Evolutionary conservation across 805 yeast genomes (phyloP).

Genomic region (Saccharomycopsis schoenii): DNA sequence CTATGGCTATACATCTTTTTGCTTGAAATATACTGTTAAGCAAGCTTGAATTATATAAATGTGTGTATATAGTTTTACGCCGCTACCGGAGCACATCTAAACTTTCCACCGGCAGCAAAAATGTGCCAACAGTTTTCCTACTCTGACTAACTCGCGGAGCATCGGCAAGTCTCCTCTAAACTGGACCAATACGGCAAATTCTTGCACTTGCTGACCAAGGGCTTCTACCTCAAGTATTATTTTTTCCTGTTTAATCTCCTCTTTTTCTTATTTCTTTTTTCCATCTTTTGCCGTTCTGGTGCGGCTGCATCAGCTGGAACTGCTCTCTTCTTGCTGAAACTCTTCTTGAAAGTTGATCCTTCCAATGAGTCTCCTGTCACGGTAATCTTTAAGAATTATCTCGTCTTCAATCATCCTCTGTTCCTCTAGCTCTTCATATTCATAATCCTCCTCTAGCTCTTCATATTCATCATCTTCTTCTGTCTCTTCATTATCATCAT

Average conservation of each 20-base stretch:
- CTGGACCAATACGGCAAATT: too few species aligned
- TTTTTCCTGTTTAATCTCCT: too few species aligned
- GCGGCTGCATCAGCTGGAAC: not conserved
- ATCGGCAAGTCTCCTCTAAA: not conserved
- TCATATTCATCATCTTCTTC: not conserved
- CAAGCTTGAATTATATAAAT: not conserved
- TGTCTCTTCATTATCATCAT: too few species aligned
- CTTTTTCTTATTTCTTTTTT: too few species aligned
- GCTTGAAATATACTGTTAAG: not conserved
- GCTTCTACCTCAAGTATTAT: too few species aligned
- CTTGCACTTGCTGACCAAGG: too few species aligned
- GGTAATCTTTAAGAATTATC: not conserved
- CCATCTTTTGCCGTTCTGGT: too few species aligned
- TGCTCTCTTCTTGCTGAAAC: too few species aligned
- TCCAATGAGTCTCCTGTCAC: not conserved
- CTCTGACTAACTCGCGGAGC: not conserved
- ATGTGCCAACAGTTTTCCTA: not conserved
- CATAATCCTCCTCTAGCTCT: too few species aligned
- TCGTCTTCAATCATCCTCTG: not conserved
- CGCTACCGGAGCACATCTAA: not conserved
- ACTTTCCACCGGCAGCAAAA: not conserved
- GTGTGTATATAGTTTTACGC: not conserved
- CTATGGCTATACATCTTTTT: too few species aligned
- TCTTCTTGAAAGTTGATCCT: not conserved
- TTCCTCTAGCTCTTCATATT: too few species aligned